Evolutionary conservation across 148 eudicot species (phyloP), one percentile per base, ranked within the genome.

Genomic region (Limonium bicolor): DNA sequence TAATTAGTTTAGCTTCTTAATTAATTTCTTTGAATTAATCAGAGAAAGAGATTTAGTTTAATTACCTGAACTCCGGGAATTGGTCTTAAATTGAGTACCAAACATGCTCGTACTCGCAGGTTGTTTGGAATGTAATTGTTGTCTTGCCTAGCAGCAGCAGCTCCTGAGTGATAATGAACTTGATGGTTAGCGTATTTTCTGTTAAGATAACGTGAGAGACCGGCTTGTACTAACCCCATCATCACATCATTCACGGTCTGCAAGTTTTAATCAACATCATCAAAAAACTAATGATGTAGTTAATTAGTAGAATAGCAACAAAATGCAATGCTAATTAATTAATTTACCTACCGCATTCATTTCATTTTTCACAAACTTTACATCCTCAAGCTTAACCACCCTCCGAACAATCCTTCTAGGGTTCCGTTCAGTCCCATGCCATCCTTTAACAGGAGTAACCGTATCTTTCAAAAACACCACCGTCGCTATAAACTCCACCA

Each of bases 231-330:
- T 18, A 85, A 60, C 43, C 90, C 90, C 7, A 84, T 24, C 9
- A 69, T 15, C 31, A 80, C 90, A 54, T 80, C 90, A 31, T 80
- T 85, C 23, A 85, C 61, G 2, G 77, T 80, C 95, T 85, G 51
- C 27, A 52, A 16, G 8, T 35, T n/a, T n/a, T n/a, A 32, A 4
- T 23, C 12, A 17, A 16, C n/a, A 28, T 4, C 10, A 24, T 13
- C 13, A 12, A 30, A 2, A 15, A 15, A 28, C n/a, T n/a, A n/a
- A n/a, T n/a, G n/a, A n/a, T n/a, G n/a, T n/a, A n/a, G n/a, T n/a
- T n/a, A n/a, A n/a, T n/a, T n/a, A n/a, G n/a, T n/a, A n/a, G n/a
- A n/a, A n/a, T n/a, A n/a, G n/a, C n/a, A n/a, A n/a, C n/a, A n/a
- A n/a, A n/a, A n/a, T n/a, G n/a, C n/a, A n/a, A n/a, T n/a, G n/a